Evolutionary conservation across 202 grass and related monocot genomes (phyloP), one percentile per base, ranked within the genome.

Genomic region (Musa balbisiana): DNA sequence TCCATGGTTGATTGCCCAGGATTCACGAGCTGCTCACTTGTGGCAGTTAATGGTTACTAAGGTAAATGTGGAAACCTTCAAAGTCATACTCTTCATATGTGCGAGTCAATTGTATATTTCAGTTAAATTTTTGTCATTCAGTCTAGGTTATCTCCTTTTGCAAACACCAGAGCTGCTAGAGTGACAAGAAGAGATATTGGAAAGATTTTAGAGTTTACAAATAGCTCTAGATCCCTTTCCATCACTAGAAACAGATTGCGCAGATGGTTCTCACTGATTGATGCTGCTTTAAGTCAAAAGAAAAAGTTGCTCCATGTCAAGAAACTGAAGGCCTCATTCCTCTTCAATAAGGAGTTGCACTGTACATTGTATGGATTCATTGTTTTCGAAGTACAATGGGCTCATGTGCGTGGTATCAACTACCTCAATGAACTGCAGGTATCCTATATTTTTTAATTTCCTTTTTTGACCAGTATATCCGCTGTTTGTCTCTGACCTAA

Each of bases 371-470:
- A 91, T 86, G 93, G 90, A 78, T 93, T 91, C 83, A 97, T 97
- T 70, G 77, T 97, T 81, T 97, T 97, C 51, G 90, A 97, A 80
- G 84, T 97, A 71, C 86, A 91, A 66, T 97, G 90, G 94, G 66
- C 60, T 76, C 75, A 91, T 55, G 88, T 97, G 20, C 88, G 90
- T 64, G 90, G 90, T 55, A 91, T 97, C 58, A 97, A 97, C 76
- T 97, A 97, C 83, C 49, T 87, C 55, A 97, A 97, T 86, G 94
- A 93, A 80, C 94, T 97, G 84, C 94, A 97, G 90, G 88, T 97
- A 86, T 17, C 63, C 51, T 65, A 43, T 73, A 16, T 73, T 76
- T 12, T 78, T 76, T 15, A 64, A 13, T 22, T 90, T 82, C 27
- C 33, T 11, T 76, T 51, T n/a, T 49, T 13, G 25, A 19, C 73